Evolutionary conservation across 2,329 filamentous ascomycete species (phyloP), one percentile per base, ranked within the genome.

Genomic region (Cordyceps javanica): DNA sequence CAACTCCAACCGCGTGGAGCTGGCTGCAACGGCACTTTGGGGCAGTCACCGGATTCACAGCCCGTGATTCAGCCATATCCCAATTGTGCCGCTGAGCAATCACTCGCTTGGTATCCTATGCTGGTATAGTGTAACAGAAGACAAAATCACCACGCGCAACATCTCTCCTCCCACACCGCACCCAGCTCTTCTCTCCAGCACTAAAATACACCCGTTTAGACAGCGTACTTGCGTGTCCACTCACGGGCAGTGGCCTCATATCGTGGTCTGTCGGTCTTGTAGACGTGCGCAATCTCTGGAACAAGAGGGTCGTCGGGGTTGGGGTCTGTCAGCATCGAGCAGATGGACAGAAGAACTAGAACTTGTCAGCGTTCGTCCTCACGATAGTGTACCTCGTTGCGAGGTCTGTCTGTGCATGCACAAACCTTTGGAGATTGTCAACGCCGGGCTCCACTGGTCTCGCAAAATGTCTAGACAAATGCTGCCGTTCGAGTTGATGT

Each of bases 401-500:
- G 34, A n/a, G 9, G 1, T 38, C 44, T 34, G 42, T 32, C n/a
- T 26, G 41, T 10, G 36, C 13, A 53, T 9, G 23, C 16, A 64
- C 77, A 59, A 78, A 96, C 94, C 94, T 86, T 99, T 99, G 61
- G 91, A 96, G 70, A 99, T 97, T 66, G 94, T 99, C 76, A 99
- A 82, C 65, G 94, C 94, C 42, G 94, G 94, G 75, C 92, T 97
- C 94, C 94, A 99, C 80, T 99, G 94, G 76, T 99, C 94, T 80
- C 94, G 87, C 71, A 99, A 82, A 72, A 99, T 99, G 72, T 99
- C 94, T 74, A 99, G 79, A 76, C 94, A 99, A 77, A 99, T 99
- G 77, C 92, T 97, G 76, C 94, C 94, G 76, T 97, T 97, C 66
- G 91, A 96, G 86, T 99, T 99, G 91, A 99, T 99, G 80, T 99